Evolutionary conservation across 2,329 filamentous ascomycete species (phyloP), one percentile per base, ranked within the genome.

Genomic region (Alternaria brassicae): DNA sequence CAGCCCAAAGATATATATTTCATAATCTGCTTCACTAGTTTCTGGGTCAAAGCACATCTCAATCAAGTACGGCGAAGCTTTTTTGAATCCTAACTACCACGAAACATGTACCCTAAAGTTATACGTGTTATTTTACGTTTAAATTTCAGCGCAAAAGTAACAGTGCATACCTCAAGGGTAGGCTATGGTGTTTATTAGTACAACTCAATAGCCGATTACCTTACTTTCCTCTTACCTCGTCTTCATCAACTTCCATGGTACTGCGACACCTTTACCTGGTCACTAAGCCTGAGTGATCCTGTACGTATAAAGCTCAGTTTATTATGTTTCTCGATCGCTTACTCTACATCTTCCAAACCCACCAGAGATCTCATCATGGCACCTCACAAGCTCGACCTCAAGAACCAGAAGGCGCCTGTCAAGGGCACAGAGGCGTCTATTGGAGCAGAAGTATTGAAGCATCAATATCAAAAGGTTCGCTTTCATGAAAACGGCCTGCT

Each of bases 401-500:
- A 48, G 23, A 39, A 53, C 2, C 19, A 30, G 10, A 27, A 45
- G 13, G 32, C 17, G 4, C 30, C 25, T 12, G 1, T 21, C 3
- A 54, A 54, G 12, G n/a, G 21, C 6, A 21, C 3, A 9, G 49
- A 48, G 15, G 19, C 23, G 1, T 42, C 36, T 7, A 44, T 28
- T 7, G 30, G 41, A 9, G 34, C 36, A 19, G 17, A 9, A 21
- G 47, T 42, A 13, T 40, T 19, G 13, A 61, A 58, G 23, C 37
- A 34, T 30, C 32, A 15, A 8, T 19, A 53, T 32, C 21, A 42
- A 10, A 63, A 54, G 25, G 27, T 56, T 21, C 37, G 42, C 1
- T 50, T 51, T 5, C 39, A 41, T n/a, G 48, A 37, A 2, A 40
- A 54, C 27, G 54, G 56, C 7, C 23, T 44, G 1, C 47, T 63